These are phyloP conservation scores for Cyclotella choctawhatcheeana DNA, from an alignment of 108 stramenopile genomes.

Conservation along the genomic window DNA sequence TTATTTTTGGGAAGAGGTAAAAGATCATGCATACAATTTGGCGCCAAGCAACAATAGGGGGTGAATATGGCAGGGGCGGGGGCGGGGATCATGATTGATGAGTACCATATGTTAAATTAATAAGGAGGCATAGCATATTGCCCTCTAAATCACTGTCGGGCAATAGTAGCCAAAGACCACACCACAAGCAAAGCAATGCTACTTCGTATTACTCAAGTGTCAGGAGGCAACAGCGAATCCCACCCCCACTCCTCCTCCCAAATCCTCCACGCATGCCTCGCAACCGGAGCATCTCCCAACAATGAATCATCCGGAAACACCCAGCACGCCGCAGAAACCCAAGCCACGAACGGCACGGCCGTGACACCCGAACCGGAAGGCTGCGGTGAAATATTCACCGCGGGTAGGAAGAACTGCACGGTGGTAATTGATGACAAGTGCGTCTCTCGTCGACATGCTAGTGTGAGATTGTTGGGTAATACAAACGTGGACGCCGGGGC, in stretches of 20 bases:
- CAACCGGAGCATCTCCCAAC: conserved; percentile 40
- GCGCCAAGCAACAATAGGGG: too few species aligned
- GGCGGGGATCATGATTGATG: too few species aligned
- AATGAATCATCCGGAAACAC: neutral
- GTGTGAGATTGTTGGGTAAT: conserved; percentile 36
- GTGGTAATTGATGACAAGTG: conserved; percentile 49
- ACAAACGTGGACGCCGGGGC: neutral
- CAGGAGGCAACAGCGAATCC: conserved; percentile 22
- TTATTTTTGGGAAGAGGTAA: too few species aligned
- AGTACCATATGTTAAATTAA: too few species aligned
- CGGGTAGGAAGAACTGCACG: conserved; percentile 40
- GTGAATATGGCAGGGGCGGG: too few species aligned
- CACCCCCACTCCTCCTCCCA: conserved; percentile 26
- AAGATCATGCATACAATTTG: too few species aligned
- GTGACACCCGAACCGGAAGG: neutral
- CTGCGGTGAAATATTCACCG: conserved; percentile 40
- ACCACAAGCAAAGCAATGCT: conserved; percentile 33
- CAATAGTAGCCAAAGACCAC: too few species aligned
- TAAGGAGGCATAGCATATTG: too few species aligned
- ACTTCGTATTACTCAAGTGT: conserved; percentile 40
- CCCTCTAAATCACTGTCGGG: too few species aligned
- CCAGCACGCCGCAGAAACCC: neutral
- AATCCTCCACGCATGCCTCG: conserved; percentile 47
- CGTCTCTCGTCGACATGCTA: conserved; percentile 47
- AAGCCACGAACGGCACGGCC: neutral